Conservation (phyloP, 2,329 filamentous ascomycete genomes). For the Mycosphaerella sp. region DNA sequence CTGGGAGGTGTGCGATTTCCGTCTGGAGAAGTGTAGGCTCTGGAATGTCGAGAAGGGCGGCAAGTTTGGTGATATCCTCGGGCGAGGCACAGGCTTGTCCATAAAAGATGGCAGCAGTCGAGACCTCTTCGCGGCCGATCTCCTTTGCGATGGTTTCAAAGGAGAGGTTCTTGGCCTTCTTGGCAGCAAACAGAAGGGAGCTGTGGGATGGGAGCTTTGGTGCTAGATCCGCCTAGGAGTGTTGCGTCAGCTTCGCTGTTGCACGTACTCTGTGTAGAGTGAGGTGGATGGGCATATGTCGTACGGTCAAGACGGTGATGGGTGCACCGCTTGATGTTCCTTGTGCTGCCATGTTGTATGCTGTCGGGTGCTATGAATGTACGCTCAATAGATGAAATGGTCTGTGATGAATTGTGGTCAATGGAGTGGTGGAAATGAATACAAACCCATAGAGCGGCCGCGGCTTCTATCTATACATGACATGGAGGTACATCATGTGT, state of each 20-base stretch:
- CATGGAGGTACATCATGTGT: neutral
- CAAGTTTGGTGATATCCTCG: constrained; percentile 64
- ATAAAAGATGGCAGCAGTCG: constrained; percentile 83
- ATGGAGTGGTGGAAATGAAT: neutral
- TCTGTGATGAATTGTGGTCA: neutral
- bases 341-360: constrained; percentile 15
- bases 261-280: neutral
- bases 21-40: constrained; percentile 48
- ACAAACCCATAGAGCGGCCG: neutral
- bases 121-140: constrained; percentile 74
- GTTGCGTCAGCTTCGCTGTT: constrained; percentile 1
- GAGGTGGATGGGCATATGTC: no score
- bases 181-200: constrained; percentile 71
- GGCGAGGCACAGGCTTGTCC: constrained; percentile 69
- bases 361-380: neutral
- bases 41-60: constrained; percentile 58
- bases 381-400: neutral
- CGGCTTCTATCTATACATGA: neutral
- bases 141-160: constrained; percentile 72
- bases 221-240: constrained; percentile 55
- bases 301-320: constrained; percentile 22
- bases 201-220: constrained; percentile 66
- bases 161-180: constrained; percentile 65
- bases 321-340: constrained; percentile 22
- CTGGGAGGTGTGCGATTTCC: constrained; percentile 67